phyloP scores from a whole-genome alignment of 2,329 filamentous ascomycete genomes.

The Sclerotinia spermophila region DNA sequence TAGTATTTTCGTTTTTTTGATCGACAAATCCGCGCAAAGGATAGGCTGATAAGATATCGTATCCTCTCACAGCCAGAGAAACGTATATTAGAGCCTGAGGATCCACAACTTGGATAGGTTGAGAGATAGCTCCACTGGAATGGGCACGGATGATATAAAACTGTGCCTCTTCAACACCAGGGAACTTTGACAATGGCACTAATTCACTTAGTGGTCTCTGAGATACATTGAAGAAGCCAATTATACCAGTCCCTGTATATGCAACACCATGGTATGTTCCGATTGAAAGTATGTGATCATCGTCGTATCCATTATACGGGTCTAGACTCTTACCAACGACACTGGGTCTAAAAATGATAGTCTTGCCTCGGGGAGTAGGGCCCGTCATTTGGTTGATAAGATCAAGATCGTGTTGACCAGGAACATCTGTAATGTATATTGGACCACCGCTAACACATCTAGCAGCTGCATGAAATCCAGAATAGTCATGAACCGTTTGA shows the following conservation, averaged over 20 bases:
- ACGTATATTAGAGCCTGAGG: conserved; percentile 55
- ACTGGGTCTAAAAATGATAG: conserved; percentile 76
- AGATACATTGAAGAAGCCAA: conserved; percentile 83
- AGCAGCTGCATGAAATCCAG: conserved; percentile 83
- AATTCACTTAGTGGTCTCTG: conserved; percentile 61
- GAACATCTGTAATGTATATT: conserved; percentile 89
- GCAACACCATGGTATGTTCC: conserved; percentile 71
- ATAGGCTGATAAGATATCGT: conserved; percentile 78
- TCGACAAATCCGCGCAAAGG: conserved; percentile 57
- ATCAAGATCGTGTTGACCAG: conserved; percentile 71
- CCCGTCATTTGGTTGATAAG: conserved; percentile 82
- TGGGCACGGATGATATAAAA: conserved; percentile 74
- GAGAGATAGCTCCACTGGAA: conserved; percentile 58
- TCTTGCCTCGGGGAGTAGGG: conserved; percentile 64
- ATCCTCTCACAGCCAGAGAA: conserved; percentile 61
- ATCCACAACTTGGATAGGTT: conserved; percentile 45
- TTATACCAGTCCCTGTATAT: conserved; percentile 67
- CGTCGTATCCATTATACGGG: conserved; percentile 72
- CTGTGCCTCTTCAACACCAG: conserved; percentile 57
- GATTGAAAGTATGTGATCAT: conserved; percentile 70
- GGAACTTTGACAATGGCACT: conserved; percentile 67
- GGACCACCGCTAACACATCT: conserved; percentile 87
- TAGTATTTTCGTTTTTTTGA: conserved; percentile 37
- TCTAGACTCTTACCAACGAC: conserved; percentile 68
- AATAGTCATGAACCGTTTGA: conserved; percentile 63